Base-by-base conservation (phyloP, 2,329 filamentous ascomycete species). In the Fusarium stilboides region DNA sequence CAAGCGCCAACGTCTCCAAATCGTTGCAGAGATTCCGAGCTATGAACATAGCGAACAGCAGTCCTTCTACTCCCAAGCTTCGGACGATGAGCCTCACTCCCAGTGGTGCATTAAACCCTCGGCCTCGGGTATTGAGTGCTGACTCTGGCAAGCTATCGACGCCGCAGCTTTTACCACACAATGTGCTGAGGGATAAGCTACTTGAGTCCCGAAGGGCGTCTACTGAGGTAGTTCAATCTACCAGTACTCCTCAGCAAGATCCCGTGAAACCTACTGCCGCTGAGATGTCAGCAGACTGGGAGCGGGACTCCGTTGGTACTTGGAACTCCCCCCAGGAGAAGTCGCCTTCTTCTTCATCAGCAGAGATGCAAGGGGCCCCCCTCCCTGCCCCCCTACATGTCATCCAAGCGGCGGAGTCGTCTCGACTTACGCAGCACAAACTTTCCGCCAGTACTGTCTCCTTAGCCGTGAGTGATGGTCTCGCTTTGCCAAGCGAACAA, bases 381-480 rank as follows among this genome's bases (percentile, higher is more conserved):
- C 55, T 63, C 12, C 72, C 72, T 22, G 63, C 57, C n/a, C 70
- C 70, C 0, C 54, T 74, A 2, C 68, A 74, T 33, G 26, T 74
- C 4, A 74, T 73, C 8, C 57, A 74, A 15, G 63, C 70, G 5
- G 37, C 57, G 15, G 10, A 40, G 5, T 45, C 40, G 8, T 33
- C 50, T 2, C 26, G 28, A 10, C 47, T 31, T 10, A 26, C 36
- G 6, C 26, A 28, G 10, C 49, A 19, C 1, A 36, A 37, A 36
- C 17, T 12, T 8, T 36, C 57, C 15, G 44, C 34, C 10, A 54
- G 65, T 50, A 58, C 52, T 20, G 33, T 53, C 1, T 45, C 67
- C 9, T 50, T 72, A 43, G 60, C 43, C 7, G 24, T 70, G 9
- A 73, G 72, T 20, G 63, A 67, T 15, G 24, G 47, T 10, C 36